These are phyloP conservation scores for Phycomyces blakesleeanus DNA, from an alignment of 192 early-diverging fungal species.

Conservation along the genomic window DNA sequence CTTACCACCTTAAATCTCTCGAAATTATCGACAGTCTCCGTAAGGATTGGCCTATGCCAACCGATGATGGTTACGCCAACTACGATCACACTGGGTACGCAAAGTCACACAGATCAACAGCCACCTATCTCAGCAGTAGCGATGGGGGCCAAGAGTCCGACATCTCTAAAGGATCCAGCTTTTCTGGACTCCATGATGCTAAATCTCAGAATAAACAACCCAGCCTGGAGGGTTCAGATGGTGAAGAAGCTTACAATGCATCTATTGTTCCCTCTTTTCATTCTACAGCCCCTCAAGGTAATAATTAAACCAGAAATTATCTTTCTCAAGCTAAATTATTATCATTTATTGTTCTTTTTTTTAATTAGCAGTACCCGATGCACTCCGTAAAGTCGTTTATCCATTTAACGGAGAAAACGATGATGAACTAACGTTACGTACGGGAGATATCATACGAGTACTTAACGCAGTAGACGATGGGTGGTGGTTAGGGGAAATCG, in stretches of 20 bases:
- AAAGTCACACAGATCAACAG: conserved; percentile 2
- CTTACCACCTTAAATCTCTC: conserved; percentile 17
- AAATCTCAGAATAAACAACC: neutral
- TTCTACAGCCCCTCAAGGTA: too few relatives aligned
- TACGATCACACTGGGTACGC: neutral
- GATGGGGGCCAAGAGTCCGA: neutral
- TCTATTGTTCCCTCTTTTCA: too few relatives aligned
- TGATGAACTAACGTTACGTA: conserved; percentile 77
- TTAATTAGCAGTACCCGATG: neutral
- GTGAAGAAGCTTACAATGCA: neutral
- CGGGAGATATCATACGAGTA: conserved; percentile 86
- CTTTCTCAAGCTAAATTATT: too few relatives aligned
- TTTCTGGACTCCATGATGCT: neutral
- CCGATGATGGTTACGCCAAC: neutral
- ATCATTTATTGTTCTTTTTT: neutral
- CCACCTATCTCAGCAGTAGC: neutral
- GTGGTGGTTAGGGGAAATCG: conserved; percentile 91
- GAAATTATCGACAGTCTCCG: conserved; percentile 13
- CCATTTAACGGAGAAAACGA: conserved; percentile 76
- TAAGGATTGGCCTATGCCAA: conserved; percentile 1
- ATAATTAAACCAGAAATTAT: too few relatives aligned
- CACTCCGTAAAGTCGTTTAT: conserved; percentile 57
- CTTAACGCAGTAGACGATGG: conserved; percentile 85
- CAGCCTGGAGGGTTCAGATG: neutral
- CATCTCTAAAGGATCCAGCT: neutral